Evolutionary conservation across 306 rosid species (phyloP).

Genomic region (Fragaria ananassa): DNA sequence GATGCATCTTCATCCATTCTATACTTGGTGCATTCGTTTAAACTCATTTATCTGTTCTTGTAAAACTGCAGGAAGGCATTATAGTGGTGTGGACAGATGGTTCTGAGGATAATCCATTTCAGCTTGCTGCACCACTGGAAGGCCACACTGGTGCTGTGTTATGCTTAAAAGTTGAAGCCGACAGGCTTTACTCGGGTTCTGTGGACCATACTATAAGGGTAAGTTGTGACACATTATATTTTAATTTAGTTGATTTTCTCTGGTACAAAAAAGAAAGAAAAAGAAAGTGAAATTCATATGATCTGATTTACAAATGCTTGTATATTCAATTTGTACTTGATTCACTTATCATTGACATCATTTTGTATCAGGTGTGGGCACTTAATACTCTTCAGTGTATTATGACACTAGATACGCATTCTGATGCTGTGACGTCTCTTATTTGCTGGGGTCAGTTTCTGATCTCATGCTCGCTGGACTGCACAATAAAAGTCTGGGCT

Average conservation of each 20-base stretch:
- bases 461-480: constrained; percentile 25
- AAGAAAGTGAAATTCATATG: not conserved
- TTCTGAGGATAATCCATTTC: constrained; percentile 24
- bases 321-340: not conserved
- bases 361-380: constrained; percentile 44
- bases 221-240: not conserved
- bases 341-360: not conserved
- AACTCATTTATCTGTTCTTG: not conserved
- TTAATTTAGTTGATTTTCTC: not conserved
- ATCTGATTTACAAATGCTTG: not conserved
- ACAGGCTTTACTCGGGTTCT: constrained; percentile 40
- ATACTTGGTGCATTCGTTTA: not conserved
- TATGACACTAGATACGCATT: constrained; percentile 41
- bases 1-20: not conserved
- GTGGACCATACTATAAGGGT: constrained; percentile 44
- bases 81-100: constrained; percentile 39
- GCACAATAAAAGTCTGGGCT: constrained; percentile 38
- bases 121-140: constrained; percentile 20
- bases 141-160: constrained; percentile 32
- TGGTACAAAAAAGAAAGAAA: not conserved
- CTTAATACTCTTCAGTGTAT: constrained; percentile 34
- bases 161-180: constrained; percentile 29
- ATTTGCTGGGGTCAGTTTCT: constrained; percentile 36
- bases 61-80: constrained; percentile 30
- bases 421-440: constrained; percentile 39